Evolutionary conservation across 805 yeast genomes (phyloP), one percentile per base, ranked within the genome.

Genomic region (Alloascoidea hylecoeti): DNA sequence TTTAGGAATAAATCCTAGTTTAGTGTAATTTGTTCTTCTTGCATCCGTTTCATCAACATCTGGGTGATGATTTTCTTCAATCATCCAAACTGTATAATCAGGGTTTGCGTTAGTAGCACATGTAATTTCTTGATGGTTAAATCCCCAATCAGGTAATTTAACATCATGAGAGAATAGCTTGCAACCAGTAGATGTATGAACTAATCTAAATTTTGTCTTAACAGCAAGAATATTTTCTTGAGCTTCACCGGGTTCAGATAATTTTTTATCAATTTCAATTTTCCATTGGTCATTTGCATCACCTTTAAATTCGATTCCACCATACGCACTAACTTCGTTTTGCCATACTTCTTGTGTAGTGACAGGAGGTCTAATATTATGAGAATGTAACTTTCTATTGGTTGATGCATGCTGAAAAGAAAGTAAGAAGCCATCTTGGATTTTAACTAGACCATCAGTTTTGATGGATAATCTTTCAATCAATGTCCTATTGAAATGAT

Each of bases 81-180:
- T 61, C 56, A 78, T 76, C 89, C 89, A 82, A 45, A 71, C 63
- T 27, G 76, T 63, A 48, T 76, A 66, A 14, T 69, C 63, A 40
- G 70, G 60, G 39, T 66, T 63, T 55, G 88, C 92, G 47, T 74
- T 79, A 15, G 70, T 56, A 28, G 94, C 85, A 61, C 88, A 70
- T 2, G 88, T 74, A 39, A 82, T 94, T 61, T 82, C 94, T 56
- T 78, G 88, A 57, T 82, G 94, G 44, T 75, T 80, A 46, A 75
- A 78, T 1, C 81, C 94, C 88, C 92, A 81, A 38, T 71, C 72
- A 43, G 94, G 94, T 49, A 82, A 66, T 52, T 78, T 78, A 12
- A 69, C 72, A 41, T 72, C 78, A 46, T 75, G 79, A n/a, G 92
- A 77, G 56, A 80, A 82, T 48, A 82, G 60, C 51, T 74, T 76